A percentile compares a stretch with the other conserved stretches of the same genome.
phyloP scores from a whole-genome alignment of 192 early-diverging fungal species.

The Thoreauomyces humboldtii region DNA sequence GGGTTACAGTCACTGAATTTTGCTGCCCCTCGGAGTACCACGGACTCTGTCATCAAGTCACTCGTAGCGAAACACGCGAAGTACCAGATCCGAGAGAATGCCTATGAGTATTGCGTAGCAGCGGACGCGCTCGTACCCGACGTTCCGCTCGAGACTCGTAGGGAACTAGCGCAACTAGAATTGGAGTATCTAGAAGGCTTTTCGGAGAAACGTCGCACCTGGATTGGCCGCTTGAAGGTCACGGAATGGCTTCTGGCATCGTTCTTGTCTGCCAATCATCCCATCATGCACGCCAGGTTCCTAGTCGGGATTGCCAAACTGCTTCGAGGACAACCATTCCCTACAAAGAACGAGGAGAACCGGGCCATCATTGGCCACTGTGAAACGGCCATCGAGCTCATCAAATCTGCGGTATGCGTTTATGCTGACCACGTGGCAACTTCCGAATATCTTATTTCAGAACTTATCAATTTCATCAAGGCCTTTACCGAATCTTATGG shows the following conservation, averaged over 20 bases:
- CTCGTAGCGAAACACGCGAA: conserved; percentile 10
- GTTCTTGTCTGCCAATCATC: conserved; percentile 28
- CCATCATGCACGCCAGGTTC: conserved; percentile 41
- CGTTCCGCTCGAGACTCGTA: background rate
- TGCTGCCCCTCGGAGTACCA: no score
- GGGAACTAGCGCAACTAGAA: no score
- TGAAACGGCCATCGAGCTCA: conserved; percentile 20
- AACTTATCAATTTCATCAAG: no score
- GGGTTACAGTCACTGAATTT: no score
- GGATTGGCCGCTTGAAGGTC: conserved; percentile 17
- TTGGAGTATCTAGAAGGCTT: no score
- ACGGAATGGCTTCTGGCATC: conserved; percentile 28
- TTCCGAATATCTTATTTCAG: no score
- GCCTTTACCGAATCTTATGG: conserved; percentile 38
- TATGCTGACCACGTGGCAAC: background rate
- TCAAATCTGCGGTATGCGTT: conserved; percentile 24
- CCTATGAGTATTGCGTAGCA: background rate
- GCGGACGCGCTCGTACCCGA: background rate
- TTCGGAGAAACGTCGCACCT: no score
- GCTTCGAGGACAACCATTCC: no score
- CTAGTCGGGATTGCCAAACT: conserved; percentile 9
- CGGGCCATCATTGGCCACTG: background rate
- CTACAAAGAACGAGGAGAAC: no score
- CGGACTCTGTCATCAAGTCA: no score
- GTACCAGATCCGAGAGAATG: background rate